A percentile compares a stretch with the other conserved stretches of the same genome.
These are phyloP conservation scores for Fraxinus dipetala DNA, from an alignment of 305 asterid species.

Conservation along the genomic window DNA sequence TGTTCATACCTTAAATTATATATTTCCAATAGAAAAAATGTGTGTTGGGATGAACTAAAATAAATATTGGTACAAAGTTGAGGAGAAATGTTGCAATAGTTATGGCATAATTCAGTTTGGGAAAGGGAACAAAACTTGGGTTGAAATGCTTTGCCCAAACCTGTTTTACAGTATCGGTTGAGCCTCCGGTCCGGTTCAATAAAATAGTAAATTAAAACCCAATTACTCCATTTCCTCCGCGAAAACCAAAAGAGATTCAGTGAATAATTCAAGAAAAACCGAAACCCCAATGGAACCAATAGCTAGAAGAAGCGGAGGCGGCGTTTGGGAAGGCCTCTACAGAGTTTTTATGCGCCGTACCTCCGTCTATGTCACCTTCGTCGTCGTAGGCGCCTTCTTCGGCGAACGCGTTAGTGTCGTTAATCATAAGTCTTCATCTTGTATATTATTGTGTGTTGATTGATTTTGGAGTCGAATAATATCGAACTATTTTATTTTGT, in stretches of 20 bases:
- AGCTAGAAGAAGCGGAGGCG: constrained; percentile 61
- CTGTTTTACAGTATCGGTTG: background rate
- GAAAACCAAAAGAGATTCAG: constrained; percentile 10
- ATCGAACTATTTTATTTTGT: constrained; percentile 13
- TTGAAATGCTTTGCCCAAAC: background rate
- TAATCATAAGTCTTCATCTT: background rate
- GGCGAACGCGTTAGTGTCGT: constrained; percentile 75
- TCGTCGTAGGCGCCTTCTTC: constrained; percentile 88
- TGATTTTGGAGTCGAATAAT: constrained; percentile 28
- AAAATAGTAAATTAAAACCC: background rate
- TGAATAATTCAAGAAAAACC: background rate
- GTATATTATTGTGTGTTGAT: background rate
- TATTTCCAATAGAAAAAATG: background rate
- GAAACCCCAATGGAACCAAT: constrained; percentile 44
- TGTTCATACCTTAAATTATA: background rate
- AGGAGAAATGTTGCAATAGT: background rate
- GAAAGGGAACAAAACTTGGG: background rate
- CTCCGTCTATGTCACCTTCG: constrained; percentile 83
- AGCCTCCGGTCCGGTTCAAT: constrained; percentile 15
- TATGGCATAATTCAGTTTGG: background rate
- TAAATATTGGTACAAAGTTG: background rate
- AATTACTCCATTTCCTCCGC: constrained; percentile 27
- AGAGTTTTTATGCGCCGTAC: constrained; percentile 77
- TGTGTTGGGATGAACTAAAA: background rate
- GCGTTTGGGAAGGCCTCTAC: constrained; percentile 74